Conservation (phyloP, 148 eudicot genomes). For the Rhododendron simsii region DNA sequence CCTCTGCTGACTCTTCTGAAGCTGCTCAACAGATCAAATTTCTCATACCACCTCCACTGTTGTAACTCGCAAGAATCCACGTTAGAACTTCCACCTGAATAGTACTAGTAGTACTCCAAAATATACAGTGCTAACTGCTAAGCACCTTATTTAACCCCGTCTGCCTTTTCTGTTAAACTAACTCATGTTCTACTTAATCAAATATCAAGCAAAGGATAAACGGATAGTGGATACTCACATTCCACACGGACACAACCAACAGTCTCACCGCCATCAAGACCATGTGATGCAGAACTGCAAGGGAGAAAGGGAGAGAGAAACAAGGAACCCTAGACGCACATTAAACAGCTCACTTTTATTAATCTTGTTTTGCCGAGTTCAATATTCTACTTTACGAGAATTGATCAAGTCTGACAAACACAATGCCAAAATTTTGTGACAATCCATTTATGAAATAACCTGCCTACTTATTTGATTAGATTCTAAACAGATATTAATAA, state of each 20-base stretch:
- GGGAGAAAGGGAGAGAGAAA: too few relatives aligned
- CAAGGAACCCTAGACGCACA: neutral
- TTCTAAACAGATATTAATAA: neutral
- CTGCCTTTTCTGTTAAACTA: neutral
- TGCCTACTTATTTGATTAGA: neutral
- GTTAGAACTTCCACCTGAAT: neutral
- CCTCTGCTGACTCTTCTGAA: neutral
- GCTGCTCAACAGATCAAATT: neutral
- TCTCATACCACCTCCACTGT: neutral
- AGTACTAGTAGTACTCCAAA: neutral
- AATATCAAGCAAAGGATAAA: neutral
- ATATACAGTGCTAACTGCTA: neutral
- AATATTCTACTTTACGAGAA: too few relatives aligned
- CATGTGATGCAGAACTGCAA: too few relatives aligned
- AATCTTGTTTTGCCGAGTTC: neutral
- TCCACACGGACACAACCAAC: too few relatives aligned
- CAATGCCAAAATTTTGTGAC: neutral
- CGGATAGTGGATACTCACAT: neutral
- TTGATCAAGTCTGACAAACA: neutral
- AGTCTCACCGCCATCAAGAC: too few relatives aligned
- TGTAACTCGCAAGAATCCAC: neutral
- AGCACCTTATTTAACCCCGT: neutral
- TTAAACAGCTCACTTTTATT: neutral
- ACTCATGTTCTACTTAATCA: neutral
- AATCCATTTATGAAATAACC: neutral